phyloP scores from a whole-genome alignment of 768 basidiomycete genomes.

The Tulasnella sp. region DNA sequence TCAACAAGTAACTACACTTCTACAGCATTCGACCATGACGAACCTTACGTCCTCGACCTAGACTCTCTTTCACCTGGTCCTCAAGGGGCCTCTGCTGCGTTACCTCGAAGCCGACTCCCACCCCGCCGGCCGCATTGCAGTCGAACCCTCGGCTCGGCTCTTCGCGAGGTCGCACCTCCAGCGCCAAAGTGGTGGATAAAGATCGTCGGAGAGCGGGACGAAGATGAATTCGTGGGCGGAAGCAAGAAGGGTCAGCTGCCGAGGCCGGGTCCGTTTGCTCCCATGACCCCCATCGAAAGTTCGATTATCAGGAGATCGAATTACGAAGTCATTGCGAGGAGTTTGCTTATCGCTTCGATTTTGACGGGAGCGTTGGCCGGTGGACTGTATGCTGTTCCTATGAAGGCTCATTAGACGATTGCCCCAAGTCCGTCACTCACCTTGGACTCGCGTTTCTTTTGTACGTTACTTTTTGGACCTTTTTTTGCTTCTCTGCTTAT shows the following conservation, averaged over 20 bases:
- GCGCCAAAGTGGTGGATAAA: not conserved
- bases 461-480: too few species aligned
- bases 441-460: too few species aligned
- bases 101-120: not conserved
- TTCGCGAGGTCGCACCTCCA: not conserved
- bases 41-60: not conserved
- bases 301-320: slow-evolving; percentile 8
- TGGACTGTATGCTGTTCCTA: not conserved
- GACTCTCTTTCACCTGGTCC: not conserved
- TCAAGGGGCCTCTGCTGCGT: not conserved
- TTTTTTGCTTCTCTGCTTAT: too few species aligned
- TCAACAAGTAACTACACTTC: not conserved
- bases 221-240: not conserved
- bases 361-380: not conserved
- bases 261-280: not conserved
- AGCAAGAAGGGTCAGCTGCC: not conserved
- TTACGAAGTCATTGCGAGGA: slow-evolving; percentile 3
- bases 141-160: not conserved
- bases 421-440: too few species aligned
- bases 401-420: not conserved
- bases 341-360: not conserved
- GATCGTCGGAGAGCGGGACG: not conserved
- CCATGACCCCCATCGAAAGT: slow-evolving; percentile 17
- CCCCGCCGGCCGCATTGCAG: not conserved
- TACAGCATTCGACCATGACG: not conserved